A percentile compares a stretch with the other conserved stretches of the same genome.
Evolutionary conservation across 2,329 filamentous ascomycete genomes (phyloP).

Genomic region (Phaeosphaeriaceae sp.): DNA sequence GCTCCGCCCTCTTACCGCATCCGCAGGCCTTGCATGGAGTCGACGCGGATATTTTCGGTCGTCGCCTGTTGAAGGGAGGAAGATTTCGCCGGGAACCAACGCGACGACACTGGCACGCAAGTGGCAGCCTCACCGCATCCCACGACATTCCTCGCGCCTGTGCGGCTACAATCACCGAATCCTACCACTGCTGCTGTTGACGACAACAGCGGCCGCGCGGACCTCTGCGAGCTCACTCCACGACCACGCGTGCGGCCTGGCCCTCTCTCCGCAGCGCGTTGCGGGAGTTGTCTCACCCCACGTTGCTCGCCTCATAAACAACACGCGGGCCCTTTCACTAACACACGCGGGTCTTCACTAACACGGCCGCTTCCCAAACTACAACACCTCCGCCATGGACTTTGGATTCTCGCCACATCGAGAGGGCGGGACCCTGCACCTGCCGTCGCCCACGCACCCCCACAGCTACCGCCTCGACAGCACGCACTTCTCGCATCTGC

Average conservation of each 20-base stretch:
- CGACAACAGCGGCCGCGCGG: constrained; percentile 25
- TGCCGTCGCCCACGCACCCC: constrained; percentile 77
- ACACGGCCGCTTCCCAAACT: not conserved
- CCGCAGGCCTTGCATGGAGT: constrained; percentile 46
- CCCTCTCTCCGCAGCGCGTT: constrained; percentile 7
- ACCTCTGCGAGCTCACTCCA: constrained; percentile 11
- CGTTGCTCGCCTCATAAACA: constrained; percentile 1
- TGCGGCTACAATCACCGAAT: not conserved
- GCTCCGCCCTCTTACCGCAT: constrained; percentile 20
- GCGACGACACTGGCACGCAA: constrained; percentile 19
- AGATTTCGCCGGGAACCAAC: constrained; percentile 21
- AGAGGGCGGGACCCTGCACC: constrained; percentile 78
- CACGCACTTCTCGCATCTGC: constrained; percentile 71
- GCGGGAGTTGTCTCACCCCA: constrained; percentile 3
- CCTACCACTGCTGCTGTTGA: constrained; percentile 41
- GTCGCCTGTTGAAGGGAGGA: constrained; percentile 43
- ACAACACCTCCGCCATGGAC: constrained; percentile 48
- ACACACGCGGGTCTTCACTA: constrained; percentile 7
- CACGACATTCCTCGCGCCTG: constrained; percentile 25
- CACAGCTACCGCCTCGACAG: constrained; percentile 83
- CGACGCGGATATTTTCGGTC: constrained; percentile 20
- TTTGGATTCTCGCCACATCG: constrained; percentile 59
- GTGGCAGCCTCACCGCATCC: constrained; percentile 3
- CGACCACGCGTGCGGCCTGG: constrained; percentile 2
- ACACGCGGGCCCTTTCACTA: not conserved